These are phyloP conservation scores for Scolecobasidium constrictum DNA, from an alignment of 2,329 filamentous ascomycete species.

Conservation along the genomic window DNA sequence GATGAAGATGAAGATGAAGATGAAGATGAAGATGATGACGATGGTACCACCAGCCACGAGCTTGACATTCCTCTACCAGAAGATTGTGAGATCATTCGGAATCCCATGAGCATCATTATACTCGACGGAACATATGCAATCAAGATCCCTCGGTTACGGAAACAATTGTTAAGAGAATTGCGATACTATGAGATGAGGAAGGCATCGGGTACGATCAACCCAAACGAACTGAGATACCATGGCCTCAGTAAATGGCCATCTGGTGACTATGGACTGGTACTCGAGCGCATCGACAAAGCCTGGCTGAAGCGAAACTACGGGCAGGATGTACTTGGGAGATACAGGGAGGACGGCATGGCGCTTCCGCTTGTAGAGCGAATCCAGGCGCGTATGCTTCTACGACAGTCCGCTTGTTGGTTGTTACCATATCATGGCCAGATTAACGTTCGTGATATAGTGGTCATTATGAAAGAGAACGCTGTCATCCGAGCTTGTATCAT, in stretches of 20 bases:
- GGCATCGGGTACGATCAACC: not conserved
- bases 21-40: slow-evolving; percentile 1
- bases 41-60: not conserved
- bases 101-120: slow-evolving; percentile 1
- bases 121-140: not conserved
- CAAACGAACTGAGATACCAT: slow-evolving; percentile 1
- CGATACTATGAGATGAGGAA: slow-evolving; percentile 1
- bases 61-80: not conserved
- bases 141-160: not conserved
- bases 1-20: not conserved
- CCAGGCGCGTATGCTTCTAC: not conserved
- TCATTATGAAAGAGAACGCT: not conserved
- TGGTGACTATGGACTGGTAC: not conserved
- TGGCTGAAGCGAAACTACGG: not conserved
- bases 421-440: slow-evolving; percentile 1
- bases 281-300: not conserved
- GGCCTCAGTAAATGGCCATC: not conserved
- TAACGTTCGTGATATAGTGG: not conserved
- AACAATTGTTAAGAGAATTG: slow-evolving; percentile 1
- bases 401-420: not conserved
- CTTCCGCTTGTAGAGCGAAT: not conserved
- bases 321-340: not conserved
- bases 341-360: not conserved
- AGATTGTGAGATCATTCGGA: not conserved
- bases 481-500: slow-evolving; percentile 1